These are phyloP conservation scores for Capsicum chinense DNA, from an alignment of 257 asterid genomes.

Conservation along the genomic window DNA sequence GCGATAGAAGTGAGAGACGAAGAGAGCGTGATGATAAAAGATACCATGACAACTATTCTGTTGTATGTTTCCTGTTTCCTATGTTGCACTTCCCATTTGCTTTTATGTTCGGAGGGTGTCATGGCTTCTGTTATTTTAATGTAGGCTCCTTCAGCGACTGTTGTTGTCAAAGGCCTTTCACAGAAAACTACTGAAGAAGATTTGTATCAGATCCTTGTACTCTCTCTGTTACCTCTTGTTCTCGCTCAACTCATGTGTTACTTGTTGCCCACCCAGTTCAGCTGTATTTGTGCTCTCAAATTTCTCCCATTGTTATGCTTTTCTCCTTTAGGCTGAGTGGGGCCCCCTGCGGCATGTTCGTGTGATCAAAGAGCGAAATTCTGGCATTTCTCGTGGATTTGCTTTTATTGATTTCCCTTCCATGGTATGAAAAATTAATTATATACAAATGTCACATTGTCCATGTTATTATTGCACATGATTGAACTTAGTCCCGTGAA, in stretches of 20 bases:
- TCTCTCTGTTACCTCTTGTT: constrained; percentile 33
- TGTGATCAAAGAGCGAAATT: constrained; percentile 90
- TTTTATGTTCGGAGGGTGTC: background rate
- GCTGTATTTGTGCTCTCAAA: constrained; percentile 30
- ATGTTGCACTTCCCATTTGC: constrained; percentile 18
- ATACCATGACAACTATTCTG: constrained; percentile 64
- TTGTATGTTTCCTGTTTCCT: constrained; percentile 49
- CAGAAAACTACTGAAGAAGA: constrained; percentile 96
- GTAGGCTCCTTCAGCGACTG: constrained; percentile 95
- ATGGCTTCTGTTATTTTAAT: constrained; percentile 33
- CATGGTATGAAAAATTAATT: constrained; percentile 58
- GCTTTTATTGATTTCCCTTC: constrained; percentile 97
- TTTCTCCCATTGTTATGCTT: constrained; percentile 4
- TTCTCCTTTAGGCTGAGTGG: constrained; percentile 82
- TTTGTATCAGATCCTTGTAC: constrained; percentile 89
- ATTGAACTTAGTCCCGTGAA: constrained; percentile 36
- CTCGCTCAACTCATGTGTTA: constrained; percentile 29
- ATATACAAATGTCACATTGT: constrained; percentile 25
- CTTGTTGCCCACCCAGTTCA: background rate
- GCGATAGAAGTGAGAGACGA: constrained; percentile 76
- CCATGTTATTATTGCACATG: constrained; percentile 16
- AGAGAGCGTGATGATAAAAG: constrained; percentile 83
- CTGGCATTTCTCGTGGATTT: constrained; percentile 96
- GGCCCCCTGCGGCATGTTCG: constrained; percentile 98
- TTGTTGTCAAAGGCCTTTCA: constrained; percentile 96